Evolutionary conservation across 257 asterid genomes (phyloP), one percentile per base, ranked within the genome.

Genomic region (Oldenlandia corymbosa): DNA sequence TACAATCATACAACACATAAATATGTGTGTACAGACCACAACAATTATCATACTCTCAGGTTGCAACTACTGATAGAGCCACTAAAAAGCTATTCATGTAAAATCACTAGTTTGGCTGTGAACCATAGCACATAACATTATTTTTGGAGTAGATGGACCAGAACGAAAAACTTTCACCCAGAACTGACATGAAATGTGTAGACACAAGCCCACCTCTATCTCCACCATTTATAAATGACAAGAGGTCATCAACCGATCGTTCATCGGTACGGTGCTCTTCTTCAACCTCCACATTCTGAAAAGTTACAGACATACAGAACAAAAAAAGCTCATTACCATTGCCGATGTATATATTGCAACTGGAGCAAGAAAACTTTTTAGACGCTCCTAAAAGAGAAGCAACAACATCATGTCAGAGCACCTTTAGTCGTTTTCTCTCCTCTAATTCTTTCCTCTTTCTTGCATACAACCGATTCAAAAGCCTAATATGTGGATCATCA

Each of bases 401-500:
- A 20, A 51, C 36, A 58, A 42, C 24, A 37, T 16, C 31, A 62
- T 34, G 54, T 62, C 51, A 56, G 48, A 60, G 62, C 67, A 79
- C 83, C 83, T 75, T 79, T 68, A 76, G 39, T 46, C 69, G 68
- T 60, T 66, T 46, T 69, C 76, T 72, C 55, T 79, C 80, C 65
- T 69, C 66, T 42, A 79, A 72, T 58, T 75, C 83, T 68, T 72
- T 79, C 69, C 81, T 79, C 69, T 79, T 79, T 57, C 76, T 75
- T 42, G 83, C 83, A 69, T 79, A 79, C 13, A 79, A 69, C 49
- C 83, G 71, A 69, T 79, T 79, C 34, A 79, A 60, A 61, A 79
- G 78, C 60, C 83, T 72, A 39, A 79, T 75, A 28, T 81, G 83
- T 45, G 83, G 83, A 66, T 79, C 83, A 66, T 79, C 83, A 20